Evolutionary conservation across 2,329 filamentous ascomycete species (phyloP), one percentile per base, ranked within the genome.

Genomic region (Fusarium palustre): DNA sequence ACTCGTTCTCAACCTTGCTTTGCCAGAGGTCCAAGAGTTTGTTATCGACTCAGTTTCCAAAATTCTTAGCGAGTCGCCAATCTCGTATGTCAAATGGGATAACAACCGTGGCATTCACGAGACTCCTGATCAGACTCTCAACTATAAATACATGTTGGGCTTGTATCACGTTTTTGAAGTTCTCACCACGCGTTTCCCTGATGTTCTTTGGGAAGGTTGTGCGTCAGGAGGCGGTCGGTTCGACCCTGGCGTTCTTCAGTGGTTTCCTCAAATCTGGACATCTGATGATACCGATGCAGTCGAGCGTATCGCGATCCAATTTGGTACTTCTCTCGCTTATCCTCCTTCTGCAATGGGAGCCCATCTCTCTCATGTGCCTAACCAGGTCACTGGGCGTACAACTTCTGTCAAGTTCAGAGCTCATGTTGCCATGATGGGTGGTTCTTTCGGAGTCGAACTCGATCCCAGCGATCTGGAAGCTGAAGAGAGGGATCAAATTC

Each of bases 371-470:
- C 84, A 84, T 0, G 84, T 89, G 0, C 89, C 89, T 1, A 91
- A 90, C 69, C 0, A 77, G 86, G 36, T 89, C 87, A 0, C 76
- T 79, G 11, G 48, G 1, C 85, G 88, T 34, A 85, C 82, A 5
- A 86, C 85, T 1, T 84, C 88, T 0, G 81, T 91, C 5, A 76
- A 77, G 1, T 90, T 90, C 79, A 87, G 89, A 42, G 87, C 85
- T 0, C 88, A 90, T 55, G 89, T 91, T 1, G 89, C 89, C 7
- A 87, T 90, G 81, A 90, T 90, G 88, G 89, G 89, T 47, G 88
- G 88, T 3, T 89, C 87, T 0, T 91, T 90, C 68, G 89, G 89
- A 0, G 82, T 91, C n/a, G 88, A 91, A 73, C 83, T 91, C 12
- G 83, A 90, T 73, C 89, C 88, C 0, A 79, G 77, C 0, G 80